Base-by-base conservation (phyloP, 495 filamentous ascomycete genomes). In the Physcia stellaris region DNA sequence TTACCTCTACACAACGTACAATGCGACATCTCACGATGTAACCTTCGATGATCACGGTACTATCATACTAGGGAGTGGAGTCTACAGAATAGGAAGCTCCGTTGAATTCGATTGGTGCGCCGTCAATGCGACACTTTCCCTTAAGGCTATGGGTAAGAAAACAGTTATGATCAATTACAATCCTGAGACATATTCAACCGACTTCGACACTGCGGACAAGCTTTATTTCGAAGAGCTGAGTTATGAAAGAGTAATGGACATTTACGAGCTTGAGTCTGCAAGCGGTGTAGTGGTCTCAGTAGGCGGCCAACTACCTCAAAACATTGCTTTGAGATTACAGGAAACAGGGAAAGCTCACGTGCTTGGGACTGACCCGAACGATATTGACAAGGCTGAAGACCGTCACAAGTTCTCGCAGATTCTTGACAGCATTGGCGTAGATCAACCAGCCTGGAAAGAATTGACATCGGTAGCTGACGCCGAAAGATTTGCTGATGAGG, bases 21-120 rank as follows among this genome's bases (percentile, higher is more conserved):
- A 98, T 51, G 88, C 86, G 31, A 79, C 81, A n/a, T 74, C 80
- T 15, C 88, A 98, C 59, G 88, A 98, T 61, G 81, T 98, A 15
- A 82, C 75, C 29, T 98, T 98, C 46, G 80, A 98, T 51, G 87
- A 95, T 55, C 85, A 94, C 53, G 86, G 86, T 28, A 84, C 76
- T 41, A 62, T 94, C 39, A 81, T 96, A 37, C 76, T 94, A 21
- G 88, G 88, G 31, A 87, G 80, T 57, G 88, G 88, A 58, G 88
- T 94, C 6, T 96, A 96, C 70, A 75, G 88, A 48, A 98, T 95
- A 54, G 88, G 90, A 45, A 88, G 81, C 64, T 94, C 86, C 17
- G 88, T 98, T 40, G 88, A 98, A 60, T 98, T 98, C 55, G 88
- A 98, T 61, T 98, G 88, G 88, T 96, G 90, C 55, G 88, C 88